Evolutionary conservation across 139 green algal species (phyloP).

Genomic region (Yamagishiella unicocca): DNA sequence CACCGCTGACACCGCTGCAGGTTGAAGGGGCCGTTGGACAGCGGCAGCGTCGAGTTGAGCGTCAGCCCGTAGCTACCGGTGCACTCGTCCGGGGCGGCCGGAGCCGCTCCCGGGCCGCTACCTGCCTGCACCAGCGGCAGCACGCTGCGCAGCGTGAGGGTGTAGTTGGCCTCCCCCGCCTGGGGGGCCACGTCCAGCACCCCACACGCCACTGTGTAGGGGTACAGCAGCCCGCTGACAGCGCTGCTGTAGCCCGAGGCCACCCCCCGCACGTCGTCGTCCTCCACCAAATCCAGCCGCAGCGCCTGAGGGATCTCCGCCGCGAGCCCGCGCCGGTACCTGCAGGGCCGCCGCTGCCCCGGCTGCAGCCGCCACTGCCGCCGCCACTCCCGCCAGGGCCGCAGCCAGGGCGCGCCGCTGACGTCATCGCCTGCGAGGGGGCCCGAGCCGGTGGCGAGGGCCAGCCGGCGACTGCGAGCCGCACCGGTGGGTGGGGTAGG

Average conservation of each 20-base stretch:
- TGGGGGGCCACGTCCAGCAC: neutral
- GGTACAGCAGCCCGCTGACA: neutral
- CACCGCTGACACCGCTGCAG: slow-evolving; percentile 27
- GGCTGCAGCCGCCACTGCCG: neutral
- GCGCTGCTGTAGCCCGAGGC: neutral
- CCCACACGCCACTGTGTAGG: slow-evolving; percentile 32
- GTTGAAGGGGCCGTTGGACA: neutral
- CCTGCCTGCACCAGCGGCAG: neutral
- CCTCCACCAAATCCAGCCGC: neutral
- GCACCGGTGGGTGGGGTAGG: neutral
- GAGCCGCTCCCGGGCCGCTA: neutral
- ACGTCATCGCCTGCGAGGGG: neutral
- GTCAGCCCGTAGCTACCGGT: neutral
- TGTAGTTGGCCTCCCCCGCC: slow-evolving; percentile 37
- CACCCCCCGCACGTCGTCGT: neutral
- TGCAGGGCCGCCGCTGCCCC: neutral
- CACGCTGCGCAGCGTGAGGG: slow-evolving; percentile 4
- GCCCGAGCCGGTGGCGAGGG: neutral
- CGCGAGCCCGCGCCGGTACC: neutral
- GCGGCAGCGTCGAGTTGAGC: neutral
- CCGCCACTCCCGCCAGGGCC: neutral
- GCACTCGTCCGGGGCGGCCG: neutral
- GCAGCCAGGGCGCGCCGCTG: neutral
- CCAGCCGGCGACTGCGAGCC: neutral
- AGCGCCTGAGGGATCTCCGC: neutral